Conservation (phyloP, 345 rosid species). For the Turritis glabra region DNA sequence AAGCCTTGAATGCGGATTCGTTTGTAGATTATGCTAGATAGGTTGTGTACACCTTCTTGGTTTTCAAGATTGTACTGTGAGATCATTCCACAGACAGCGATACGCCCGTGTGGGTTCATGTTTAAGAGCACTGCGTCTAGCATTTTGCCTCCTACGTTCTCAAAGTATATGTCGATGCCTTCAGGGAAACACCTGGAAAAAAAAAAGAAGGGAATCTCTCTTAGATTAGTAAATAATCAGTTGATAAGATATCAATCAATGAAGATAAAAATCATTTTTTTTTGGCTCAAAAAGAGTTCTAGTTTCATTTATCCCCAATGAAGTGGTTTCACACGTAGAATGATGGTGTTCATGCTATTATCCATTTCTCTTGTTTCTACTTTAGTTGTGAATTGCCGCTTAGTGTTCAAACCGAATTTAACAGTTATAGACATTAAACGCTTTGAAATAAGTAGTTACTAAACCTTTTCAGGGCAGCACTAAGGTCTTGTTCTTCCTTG, state of each 20-base stretch:
- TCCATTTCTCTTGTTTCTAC: conserved; percentile 10
- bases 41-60: conserved; percentile 44
- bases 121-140: conserved; percentile 56
- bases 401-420: neutral
- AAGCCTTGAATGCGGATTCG: conserved; percentile 46
- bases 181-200: conserved; percentile 34
- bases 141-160: conserved; percentile 56
- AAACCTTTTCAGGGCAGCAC: conserved; percentile 63
- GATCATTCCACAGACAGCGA: conserved; percentile 58
- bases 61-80: conserved; percentile 53
- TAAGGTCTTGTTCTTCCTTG: conserved; percentile 57
- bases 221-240: neutral
- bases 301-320: neutral
- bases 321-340: neutral
- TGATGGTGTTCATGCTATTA: neutral
- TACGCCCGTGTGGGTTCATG: conserved; percentile 48
- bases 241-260: neutral
- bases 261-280: neutral
- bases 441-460: neutral
- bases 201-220: neutral
- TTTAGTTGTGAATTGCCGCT: neutral
- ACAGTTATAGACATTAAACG: neutral
- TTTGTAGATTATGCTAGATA: conserved; percentile 29
- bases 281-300: neutral
- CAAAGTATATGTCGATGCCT: conserved; percentile 63